Evolutionary conservation across 1,284 basidiomycete genomes (phyloP), one percentile per base, ranked within the genome.

Genomic region (Porogramme epimiltina): DNA sequence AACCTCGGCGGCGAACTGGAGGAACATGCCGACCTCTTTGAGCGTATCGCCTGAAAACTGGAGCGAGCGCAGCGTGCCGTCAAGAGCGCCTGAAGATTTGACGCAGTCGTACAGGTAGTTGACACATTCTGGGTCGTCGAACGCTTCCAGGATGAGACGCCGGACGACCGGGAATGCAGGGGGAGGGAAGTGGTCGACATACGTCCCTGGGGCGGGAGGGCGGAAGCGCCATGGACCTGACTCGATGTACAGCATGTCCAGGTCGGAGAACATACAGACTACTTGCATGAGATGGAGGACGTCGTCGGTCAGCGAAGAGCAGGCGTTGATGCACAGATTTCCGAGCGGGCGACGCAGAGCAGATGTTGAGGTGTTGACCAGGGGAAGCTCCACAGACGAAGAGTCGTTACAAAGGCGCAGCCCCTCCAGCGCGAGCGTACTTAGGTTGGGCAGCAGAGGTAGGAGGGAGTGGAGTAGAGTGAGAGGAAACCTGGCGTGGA

Each of bases 231-330:
- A 49, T 6, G 20, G n/a, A 13, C 26, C 43, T 22, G 37, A 45
- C n/a, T 51, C 49, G 38, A 51, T 15, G 28, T 28, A 45, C 19
- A 51, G 38, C 5, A 24, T 18, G n/a, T 45, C 37, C 6, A 51
- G 19, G 13, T 13, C 19, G 3, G 43, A 26, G 49, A 51, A 51
- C 43, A 51, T 23, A n/a, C n/a, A 28, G 28, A 51, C 18, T 15
- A 45, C 38, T 11, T 40, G 38, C 19, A 51, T 31, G 28, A 44
- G 19, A 22, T 45, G 43, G 3, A 22, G 19, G 20, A 45, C 6
- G 15, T 51, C 43, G 18, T 23, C 13, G 9, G 37, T 33, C 1
- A 16, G 18, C 2, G 49, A 51, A 24, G 49, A 45, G n/a, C 49
- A 51, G 28, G 39, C 49, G 10, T 45, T 43, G 38, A 51, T 34